Evolutionary conservation across 2,329 filamentous ascomycete genomes (phyloP).

Genomic region (Hypomyces rosellus): DNA sequence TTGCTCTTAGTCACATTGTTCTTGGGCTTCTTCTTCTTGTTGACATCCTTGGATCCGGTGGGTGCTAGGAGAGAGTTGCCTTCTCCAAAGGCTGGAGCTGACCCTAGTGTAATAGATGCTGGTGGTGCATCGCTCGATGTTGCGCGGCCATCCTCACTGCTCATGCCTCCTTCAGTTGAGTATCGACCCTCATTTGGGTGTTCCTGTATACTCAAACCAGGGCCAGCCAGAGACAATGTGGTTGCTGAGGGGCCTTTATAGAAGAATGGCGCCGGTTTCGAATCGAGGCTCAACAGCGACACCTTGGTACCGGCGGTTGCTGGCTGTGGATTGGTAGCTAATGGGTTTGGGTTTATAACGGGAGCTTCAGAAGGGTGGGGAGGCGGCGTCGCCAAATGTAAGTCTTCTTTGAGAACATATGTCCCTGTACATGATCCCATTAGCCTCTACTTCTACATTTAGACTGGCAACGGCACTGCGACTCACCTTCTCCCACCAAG

Average conservation of each 20-base stretch:
- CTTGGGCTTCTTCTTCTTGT: constrained; percentile 88
- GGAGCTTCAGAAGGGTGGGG: constrained; percentile 93
- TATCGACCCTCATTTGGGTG: constrained; percentile 53
- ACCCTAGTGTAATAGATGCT: constrained; percentile 34
- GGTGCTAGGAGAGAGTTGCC: constrained; percentile 68
- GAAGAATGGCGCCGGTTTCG: constrained; percentile 49
- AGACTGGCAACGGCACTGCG: neutral
- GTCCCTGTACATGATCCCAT: constrained; percentile 53
- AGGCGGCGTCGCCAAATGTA: constrained; percentile 87
- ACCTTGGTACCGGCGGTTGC: constrained; percentile 79
- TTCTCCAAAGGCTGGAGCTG: constrained; percentile 72
- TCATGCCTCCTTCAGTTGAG: constrained; percentile 54
- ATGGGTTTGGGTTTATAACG: constrained; percentile 78
- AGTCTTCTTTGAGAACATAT: constrained; percentile 83
- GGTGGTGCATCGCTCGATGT: constrained; percentile 47
- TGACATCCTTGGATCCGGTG: constrained; percentile 60
- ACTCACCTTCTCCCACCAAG: constrained; percentile 80
- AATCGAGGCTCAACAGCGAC: constrained; percentile 67
- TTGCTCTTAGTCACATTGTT: constrained; percentile 98
- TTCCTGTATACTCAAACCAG: constrained; percentile 51
- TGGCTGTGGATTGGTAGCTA: constrained; percentile 78
- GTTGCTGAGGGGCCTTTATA: constrained; percentile 49
- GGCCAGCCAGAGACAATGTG: constrained; percentile 38
- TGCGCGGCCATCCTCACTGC: constrained; percentile 50
- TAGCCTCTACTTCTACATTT: constrained; percentile 3